Conservation (phyloP, 345 rosid species). For the Acer saccharum region DNA sequence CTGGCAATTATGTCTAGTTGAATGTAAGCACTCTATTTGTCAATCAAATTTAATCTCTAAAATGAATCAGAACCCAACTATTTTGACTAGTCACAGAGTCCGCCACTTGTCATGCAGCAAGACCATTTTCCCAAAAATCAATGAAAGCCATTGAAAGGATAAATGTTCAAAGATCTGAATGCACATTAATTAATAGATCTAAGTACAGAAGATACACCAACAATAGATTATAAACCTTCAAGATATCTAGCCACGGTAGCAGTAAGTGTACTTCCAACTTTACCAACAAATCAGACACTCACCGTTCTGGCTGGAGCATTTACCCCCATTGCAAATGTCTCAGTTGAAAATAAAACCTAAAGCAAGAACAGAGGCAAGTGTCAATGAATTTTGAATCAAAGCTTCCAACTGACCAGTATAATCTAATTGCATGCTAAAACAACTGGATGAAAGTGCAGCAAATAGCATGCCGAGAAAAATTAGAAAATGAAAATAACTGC, state of each 20-base stretch:
- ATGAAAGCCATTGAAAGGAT: no score
- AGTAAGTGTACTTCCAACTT: constrained; percentile 6
- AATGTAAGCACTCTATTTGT: background rate
- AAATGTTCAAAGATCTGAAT: background rate
- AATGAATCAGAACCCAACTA: background rate
- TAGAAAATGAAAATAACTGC: background rate
- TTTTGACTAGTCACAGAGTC: background rate
- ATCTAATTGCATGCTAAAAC: constrained; percentile 12
- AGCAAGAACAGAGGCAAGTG: constrained; percentile 28
- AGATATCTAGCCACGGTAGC: background rate
- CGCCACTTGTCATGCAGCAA: background rate
- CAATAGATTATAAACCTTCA: background rate
- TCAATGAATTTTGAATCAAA: constrained; percentile 17
- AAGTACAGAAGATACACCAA: constrained; percentile 1
- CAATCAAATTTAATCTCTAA: background rate
- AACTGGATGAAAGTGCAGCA: background rate
- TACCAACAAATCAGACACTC: constrained; percentile 31
- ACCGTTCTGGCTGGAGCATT: constrained; percentile 99
- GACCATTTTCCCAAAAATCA: background rate
- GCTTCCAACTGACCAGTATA: background rate
- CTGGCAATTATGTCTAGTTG: background rate
- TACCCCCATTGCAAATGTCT: constrained; percentile 99
- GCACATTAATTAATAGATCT: background rate
- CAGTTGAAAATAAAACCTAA: constrained; percentile 94
- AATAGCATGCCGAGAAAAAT: background rate